Percentiles rank a stretch among this genome's conserved stretches.
Conservation (phyloP, 805 yeast species). For the Kluyveromyces dobzhanskii region DNA sequence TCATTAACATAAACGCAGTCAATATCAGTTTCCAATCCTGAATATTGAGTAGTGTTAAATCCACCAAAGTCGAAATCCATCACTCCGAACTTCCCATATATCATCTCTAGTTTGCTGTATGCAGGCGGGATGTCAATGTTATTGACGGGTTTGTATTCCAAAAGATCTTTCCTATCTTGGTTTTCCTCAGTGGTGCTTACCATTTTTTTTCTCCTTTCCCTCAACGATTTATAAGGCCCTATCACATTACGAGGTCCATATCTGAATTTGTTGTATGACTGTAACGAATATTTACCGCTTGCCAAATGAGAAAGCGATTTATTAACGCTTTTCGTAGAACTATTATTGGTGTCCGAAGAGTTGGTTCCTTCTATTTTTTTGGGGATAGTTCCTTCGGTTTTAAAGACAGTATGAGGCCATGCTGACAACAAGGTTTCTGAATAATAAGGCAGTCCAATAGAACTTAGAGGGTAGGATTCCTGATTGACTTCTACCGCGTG, state of each 20-base stretch:
- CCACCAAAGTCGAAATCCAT: constrained; percentile 87
- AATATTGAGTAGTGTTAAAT: constrained; percentile 62
- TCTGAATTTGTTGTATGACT: constrained; percentile 47
- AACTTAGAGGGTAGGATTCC: constrained; percentile 47
- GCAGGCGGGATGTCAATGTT: constrained; percentile 55
- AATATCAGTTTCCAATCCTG: constrained; percentile 87
- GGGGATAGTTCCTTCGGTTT: constrained; percentile 55
- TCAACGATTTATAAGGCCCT: constrained; percentile 34
- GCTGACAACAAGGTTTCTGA: constrained; percentile 68
- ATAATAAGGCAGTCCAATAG: constrained; percentile 83
- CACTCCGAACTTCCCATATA: constrained; percentile 85
- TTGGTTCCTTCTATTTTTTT: constrained; percentile 34
- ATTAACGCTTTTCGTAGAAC: constrained; percentile 5
- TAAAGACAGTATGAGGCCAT: constrained; percentile 63
- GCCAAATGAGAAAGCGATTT: constrained; percentile 5
- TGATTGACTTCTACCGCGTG: constrained; percentile 34
- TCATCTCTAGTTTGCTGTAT: constrained; percentile 63
- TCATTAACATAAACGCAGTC: constrained; percentile 75
- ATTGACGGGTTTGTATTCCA: constrained; percentile 23
- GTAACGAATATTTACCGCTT: constrained; percentile 34
- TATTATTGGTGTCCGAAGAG: constrained; percentile 7
- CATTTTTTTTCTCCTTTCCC: constrained; percentile 20
- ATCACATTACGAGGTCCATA: constrained; percentile 50
- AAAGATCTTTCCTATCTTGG: constrained; percentile 14
- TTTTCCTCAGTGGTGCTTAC: constrained; percentile 12